Percentiles rank a stretch among this genome's conserved stretches.
These are phyloP conservation scores for Zymoseptoria passerinii DNA, from an alignment of 2,329 filamentous ascomycete genomes.

Conservation along the genomic window DNA sequence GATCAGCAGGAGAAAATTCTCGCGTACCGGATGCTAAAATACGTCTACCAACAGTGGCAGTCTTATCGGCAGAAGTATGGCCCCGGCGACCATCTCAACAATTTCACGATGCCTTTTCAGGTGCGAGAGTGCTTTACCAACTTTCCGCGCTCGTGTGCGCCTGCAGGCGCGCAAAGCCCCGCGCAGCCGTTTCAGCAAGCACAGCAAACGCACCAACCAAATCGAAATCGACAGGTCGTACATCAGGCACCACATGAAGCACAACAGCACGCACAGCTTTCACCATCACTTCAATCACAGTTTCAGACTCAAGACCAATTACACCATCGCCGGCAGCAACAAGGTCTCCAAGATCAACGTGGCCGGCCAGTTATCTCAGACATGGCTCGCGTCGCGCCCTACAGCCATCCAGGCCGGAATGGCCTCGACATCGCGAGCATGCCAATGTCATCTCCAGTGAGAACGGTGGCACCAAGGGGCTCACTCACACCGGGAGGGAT, in stretches of 20 bases:
- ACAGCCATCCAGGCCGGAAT: background rate
- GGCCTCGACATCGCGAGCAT: background rate
- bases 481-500: background rate
- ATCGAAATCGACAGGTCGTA: background rate
- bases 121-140: background rate
- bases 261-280: background rate
- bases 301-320: background rate
- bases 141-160: background rate
- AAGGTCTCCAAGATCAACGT: background rate
- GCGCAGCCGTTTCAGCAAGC: background rate
- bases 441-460: background rate
- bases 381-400: background rate
- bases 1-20: constrained; percentile 6
- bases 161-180: background rate
- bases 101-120: background rate
- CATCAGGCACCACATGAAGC: background rate
- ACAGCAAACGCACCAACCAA: background rate
- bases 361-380: background rate
- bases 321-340: background rate
- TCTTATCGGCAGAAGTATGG: background rate
- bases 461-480: background rate
- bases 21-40: constrained; percentile 8
- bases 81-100: background rate
- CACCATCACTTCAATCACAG: background rate
- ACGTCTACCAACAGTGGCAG: constrained; percentile 9